These are phyloP conservation scores for Tilletia horrida DNA, from an alignment of 1,284 basidiomycete species.

Conservation along the genomic window DNA sequence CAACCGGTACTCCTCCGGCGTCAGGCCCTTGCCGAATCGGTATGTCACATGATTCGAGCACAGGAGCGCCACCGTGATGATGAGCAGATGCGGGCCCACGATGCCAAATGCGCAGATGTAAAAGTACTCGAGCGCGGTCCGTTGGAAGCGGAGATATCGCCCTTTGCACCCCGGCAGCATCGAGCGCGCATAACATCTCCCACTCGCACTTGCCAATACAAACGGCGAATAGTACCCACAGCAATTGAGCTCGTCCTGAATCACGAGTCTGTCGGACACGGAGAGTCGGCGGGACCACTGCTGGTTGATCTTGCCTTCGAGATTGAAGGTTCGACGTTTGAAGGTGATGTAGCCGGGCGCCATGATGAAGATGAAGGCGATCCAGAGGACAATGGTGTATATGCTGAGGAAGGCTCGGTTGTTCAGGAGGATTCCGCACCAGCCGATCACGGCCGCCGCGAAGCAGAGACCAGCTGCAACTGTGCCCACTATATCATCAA, in stretches of 20 bases:
- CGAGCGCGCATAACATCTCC: slow-evolving; percentile 66
- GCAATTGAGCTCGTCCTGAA: slow-evolving; percentile 67
- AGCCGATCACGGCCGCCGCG: slow-evolving; percentile 66
- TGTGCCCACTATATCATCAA: slow-evolving; percentile 61
- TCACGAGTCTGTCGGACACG: slow-evolving; percentile 61
- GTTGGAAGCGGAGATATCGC: slow-evolving; percentile 65
- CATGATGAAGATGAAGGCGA: slow-evolving; percentile 64
- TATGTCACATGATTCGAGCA: slow-evolving; percentile 73
- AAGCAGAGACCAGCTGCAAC: slow-evolving; percentile 63
- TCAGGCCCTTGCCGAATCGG: slow-evolving; percentile 73
- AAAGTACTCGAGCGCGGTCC: slow-evolving; percentile 61
- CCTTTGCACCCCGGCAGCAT: slow-evolving; percentile 69
- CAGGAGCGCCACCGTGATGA: slow-evolving; percentile 65
- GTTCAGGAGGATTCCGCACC: slow-evolving; percentile 69
- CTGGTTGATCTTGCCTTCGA: slow-evolving; percentile 69
- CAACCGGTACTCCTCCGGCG: slow-evolving; percentile 68
- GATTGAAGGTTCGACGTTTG: slow-evolving; percentile 66
- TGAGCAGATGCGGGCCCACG: slow-evolving; percentile 65
- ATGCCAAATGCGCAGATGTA: slow-evolving; percentile 67
- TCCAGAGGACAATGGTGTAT: slow-evolving; percentile 70
- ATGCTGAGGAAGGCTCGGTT: slow-evolving; percentile 70
- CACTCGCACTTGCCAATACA: slow-evolving; percentile 65
- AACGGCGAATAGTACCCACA: slow-evolving; percentile 69
- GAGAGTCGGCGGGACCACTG: slow-evolving; percentile 67
- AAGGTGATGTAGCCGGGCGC: slow-evolving; percentile 70